Conservation (phyloP, 108 stramenopile genomes). For the Skeletonema menzelii region DNA sequence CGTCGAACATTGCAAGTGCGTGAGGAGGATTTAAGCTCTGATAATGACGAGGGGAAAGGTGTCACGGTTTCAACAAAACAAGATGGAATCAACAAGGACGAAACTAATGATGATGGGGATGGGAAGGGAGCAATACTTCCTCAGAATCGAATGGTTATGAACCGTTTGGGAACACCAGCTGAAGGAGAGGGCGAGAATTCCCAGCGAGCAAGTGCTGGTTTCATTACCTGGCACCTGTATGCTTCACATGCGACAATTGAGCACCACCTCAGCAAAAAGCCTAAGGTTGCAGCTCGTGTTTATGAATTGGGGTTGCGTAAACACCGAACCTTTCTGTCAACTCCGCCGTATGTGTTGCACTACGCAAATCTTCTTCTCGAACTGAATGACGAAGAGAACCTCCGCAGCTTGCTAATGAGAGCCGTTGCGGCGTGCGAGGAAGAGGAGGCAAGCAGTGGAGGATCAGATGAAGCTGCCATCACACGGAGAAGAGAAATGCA, state of each 20-base stretch:
- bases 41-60: constrained; percentile 14
- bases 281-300: constrained; percentile 78
- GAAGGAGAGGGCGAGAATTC: constrained; percentile 14
- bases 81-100: constrained; percentile 30
- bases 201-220: constrained; percentile 19
- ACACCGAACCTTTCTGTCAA: constrained; percentile 73
- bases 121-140: constrained; percentile 15
- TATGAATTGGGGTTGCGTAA: constrained; percentile 86
- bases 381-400: constrained; percentile 77
- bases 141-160: constrained; percentile 71
- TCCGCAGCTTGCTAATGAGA: constrained; percentile 76
- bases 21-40: constrained; percentile 40
- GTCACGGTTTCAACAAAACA: not conserved
- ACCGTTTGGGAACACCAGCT: constrained; percentile 59
- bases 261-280: constrained; percentile 73
- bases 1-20: constrained; percentile 57
- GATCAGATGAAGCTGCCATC: constrained; percentile 19
- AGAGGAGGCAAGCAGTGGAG: constrained; percentile 39
- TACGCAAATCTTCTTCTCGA: constrained; percentile 86
- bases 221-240: constrained; percentile 86
- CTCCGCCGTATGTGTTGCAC: constrained; percentile 71
- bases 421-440: constrained; percentile 82
- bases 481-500: constrained; percentile 43
- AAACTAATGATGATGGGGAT: constrained; percentile 17
- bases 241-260: constrained; percentile 83